Evolutionary conservation across 2,329 filamentous ascomycete genomes (phyloP).

Genomic region (Fusarium torulosum): DNA sequence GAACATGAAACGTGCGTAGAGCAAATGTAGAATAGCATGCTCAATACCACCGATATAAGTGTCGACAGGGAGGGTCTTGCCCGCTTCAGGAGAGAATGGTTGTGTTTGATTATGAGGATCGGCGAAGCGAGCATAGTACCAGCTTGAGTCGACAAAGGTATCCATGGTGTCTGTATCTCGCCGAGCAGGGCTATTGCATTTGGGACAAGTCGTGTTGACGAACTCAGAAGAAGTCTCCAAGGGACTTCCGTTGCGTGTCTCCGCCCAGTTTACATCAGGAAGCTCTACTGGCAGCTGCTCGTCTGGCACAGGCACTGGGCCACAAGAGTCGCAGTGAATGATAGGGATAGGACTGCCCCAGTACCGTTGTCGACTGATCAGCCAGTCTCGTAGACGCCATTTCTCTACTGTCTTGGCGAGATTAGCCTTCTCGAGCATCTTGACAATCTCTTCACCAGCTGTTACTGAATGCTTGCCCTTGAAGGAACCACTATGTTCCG

Average conservation of each 20-base stretch:
- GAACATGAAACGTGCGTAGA: constrained; percentile 91
- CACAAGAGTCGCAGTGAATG: constrained; percentile 82
- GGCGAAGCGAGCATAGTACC: constrained; percentile 88
- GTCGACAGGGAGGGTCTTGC: constrained; percentile 78
- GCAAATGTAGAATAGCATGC: constrained; percentile 88
- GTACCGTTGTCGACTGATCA: constrained; percentile 91
- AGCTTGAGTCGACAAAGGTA: constrained; percentile 94
- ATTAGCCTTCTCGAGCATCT: constrained; percentile 65
- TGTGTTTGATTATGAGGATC: constrained; percentile 74
- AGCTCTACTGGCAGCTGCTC: constrained; percentile 81
- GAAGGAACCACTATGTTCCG: constrained; percentile 73
- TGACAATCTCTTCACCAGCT: constrained; percentile 71
- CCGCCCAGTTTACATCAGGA: constrained; percentile 77
- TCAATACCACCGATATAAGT: constrained; percentile 92
- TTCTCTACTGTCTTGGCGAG: constrained; percentile 75
- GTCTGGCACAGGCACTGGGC: constrained; percentile 81
- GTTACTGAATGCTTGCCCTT: constrained; percentile 72
- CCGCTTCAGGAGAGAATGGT: constrained; percentile 72
- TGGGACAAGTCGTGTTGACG: constrained; percentile 80
- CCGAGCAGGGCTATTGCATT: constrained; percentile 76
- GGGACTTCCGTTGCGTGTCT: constrained; percentile 80
- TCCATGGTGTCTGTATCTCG: constrained; percentile 96
- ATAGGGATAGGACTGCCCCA: constrained; percentile 94
- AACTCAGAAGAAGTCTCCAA: constrained; percentile 79
- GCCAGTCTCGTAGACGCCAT: constrained; percentile 89